Evolutionary conservation across 352 stramenopile genomes (phyloP).

Genomic region (Globisporangium spiculum): DNA sequence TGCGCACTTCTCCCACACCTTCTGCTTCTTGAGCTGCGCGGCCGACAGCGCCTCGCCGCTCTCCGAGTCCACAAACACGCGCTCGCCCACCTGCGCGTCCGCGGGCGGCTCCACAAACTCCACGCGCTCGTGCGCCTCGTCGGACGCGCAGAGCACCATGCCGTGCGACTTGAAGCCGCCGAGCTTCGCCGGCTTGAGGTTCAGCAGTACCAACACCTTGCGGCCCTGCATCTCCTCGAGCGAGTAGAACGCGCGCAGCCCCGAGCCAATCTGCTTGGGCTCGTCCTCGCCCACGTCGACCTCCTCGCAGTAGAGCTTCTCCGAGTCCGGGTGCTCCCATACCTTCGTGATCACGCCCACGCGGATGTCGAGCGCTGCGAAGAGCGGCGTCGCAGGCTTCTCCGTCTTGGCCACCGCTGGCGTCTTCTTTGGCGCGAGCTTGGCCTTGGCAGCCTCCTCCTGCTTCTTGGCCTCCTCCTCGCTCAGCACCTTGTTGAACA

Average conservation of each 20-base stretch:
- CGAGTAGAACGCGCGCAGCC: conserved; percentile 94
- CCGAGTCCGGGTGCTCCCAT: conserved; percentile 83
- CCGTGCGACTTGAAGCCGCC: conserved; percentile 95
- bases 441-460: conserved; percentile 44
- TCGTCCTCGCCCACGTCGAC: conserved; percentile 96
- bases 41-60: conserved; percentile 68
- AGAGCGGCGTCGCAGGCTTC: conserved; percentile 61
- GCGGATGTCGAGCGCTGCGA: conserved; percentile 76
- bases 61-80: conserved; percentile 84
- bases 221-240: conserved; percentile 94
- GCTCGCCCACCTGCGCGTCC: conserved; percentile 90
- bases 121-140: conserved; percentile 88
- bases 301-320: conserved; percentile 98
- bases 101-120: conserved; percentile 94
- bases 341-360: conserved; percentile 79
- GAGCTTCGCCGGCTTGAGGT: conserved; percentile 98
- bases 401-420: conserved; percentile 35
- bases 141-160: conserved; percentile 96
- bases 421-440: conserved; percentile 33
- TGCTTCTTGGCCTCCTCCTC: conserved; percentile 76
- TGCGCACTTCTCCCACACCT: conserved; percentile 77
- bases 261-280: conserved; percentile 94
- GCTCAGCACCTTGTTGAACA: conserved; percentile 92
- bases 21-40: conserved; percentile 87
- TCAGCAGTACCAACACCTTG: conserved; percentile 96